Base-by-base conservation (phyloP, 2,329 filamentous ascomycete species). In the Claviceps digitariae region DNA sequence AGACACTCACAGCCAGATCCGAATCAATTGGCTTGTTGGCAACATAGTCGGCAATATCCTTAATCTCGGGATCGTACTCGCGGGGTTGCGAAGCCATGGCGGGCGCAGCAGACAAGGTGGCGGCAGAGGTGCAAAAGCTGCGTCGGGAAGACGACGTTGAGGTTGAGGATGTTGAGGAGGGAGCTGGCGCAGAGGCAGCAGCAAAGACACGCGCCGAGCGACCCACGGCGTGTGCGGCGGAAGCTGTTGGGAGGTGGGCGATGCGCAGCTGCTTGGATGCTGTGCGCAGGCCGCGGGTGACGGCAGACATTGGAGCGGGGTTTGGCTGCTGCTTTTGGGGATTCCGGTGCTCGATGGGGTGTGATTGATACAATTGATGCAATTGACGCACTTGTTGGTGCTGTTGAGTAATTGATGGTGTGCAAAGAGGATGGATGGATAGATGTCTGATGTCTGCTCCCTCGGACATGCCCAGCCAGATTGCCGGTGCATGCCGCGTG, bases 11-110 rank as follows among this genome's bases (percentile, higher is more conserved):
- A 67, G 93, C 93, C 64, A 98, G 79, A 61, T 95, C 88, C 31
- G 91, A 97, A 62, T 91, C 78, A 65, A 97, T 86, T 55, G 87
- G 79, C 71, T 90, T 91, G 69, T 90, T 87, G 78, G 94, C 88
- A 67, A 97, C 86, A 73, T 96, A 98, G 72, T 79, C 82, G 58
- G 91, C 91, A 77, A 98, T 95, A 69, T 97, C 90, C 70, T 83
- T 84, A 71, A 97, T 93, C 74, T 96, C 91, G 58, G 86, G 82
- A 68, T 97, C 91, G 71, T 91, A 96, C 61, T 83, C 77, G 67
- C 78, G 72, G 56, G 70, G 65, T 63, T 74, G 67, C 46, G 74
- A 67, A 64, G 79, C 69, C 69, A 72, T 73, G 61, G 71, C 66
- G 61, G 76, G 72, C 61, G 76, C 74, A 59, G 71, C 70, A 53